Conservation (phyloP, 2,329 filamentous ascomycete genomes). For the Trichoderma guizhouense region DNA sequence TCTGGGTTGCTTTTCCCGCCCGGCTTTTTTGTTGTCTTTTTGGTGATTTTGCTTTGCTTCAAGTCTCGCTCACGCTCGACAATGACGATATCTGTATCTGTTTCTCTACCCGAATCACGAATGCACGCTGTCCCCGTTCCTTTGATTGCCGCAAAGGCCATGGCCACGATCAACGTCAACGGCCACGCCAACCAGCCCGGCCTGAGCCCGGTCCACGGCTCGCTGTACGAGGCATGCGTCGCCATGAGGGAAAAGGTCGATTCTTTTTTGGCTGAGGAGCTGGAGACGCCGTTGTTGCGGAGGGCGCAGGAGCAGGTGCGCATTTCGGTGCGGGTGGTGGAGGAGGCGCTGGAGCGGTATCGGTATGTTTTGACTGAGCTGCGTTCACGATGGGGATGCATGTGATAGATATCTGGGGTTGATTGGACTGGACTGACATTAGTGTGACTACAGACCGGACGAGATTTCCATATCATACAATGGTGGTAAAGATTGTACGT, state of each 20-base stretch:
- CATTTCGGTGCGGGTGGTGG: slow-evolving; percentile 68
- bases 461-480: slow-evolving; percentile 93
- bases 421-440: background rate
- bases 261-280: slow-evolving; percentile 11
- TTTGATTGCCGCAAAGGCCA: background rate
- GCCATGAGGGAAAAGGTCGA: slow-evolving; percentile 15
- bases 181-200: background rate
- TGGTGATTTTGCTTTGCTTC: background rate
- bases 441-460: slow-evolving; percentile 53
- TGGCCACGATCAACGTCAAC: background rate
- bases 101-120: background rate
- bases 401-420: no score
- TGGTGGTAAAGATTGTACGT: slow-evolving; percentile 84
- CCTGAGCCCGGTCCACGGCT: background rate
- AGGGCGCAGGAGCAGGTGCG: slow-evolving; percentile 72
- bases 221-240: slow-evolving; percentile 13
- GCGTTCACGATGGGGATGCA: background rate
- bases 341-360: slow-evolving; percentile 72
- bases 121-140: slow-evolving; percentile 1
- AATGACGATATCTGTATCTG: slow-evolving; percentile 2
- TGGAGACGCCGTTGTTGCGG: slow-evolving; percentile 41
- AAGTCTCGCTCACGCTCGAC: background rate
- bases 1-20: background rate
- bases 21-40: background rate
- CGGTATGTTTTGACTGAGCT: slow-evolving; percentile 48